Evolutionary conservation across 2,329 filamentous ascomycete species (phyloP).

Genomic region (Aspergillus neotritici): DNA sequence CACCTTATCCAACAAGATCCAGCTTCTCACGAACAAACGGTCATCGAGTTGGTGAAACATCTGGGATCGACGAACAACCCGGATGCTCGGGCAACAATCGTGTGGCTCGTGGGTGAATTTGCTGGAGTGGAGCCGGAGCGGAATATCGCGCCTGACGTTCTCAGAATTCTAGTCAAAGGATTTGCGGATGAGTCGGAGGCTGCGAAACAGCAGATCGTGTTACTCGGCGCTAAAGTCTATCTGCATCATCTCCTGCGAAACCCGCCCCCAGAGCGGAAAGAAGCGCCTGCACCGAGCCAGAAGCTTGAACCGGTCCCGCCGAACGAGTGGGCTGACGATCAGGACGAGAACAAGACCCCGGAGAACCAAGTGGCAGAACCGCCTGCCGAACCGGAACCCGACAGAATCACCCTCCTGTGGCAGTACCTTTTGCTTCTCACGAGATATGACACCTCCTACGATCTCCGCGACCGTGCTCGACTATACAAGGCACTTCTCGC

Average conservation of each 20-base stretch:
- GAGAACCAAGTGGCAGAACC: conserved; percentile 28
- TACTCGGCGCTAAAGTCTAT: conserved; percentile 95
- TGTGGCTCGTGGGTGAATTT: conserved; percentile 97
- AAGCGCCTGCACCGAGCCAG: conserved; percentile 20
- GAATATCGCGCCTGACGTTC: conserved; percentile 87
- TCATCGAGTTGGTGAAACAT: conserved; percentile 83
- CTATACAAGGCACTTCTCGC: conserved; percentile 80
- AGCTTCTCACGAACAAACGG: conserved; percentile 71
- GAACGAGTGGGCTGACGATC: conserved; percentile 30
- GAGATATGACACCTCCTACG: conserved; percentile 90
- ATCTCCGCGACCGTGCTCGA: conserved; percentile 83
- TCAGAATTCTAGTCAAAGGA: conserved; percentile 78
- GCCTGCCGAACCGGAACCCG: conserved; percentile 29
- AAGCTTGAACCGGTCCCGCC: conserved; percentile 22
- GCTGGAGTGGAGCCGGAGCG: conserved; percentile 71
- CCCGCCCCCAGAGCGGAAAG: conserved; percentile 25
- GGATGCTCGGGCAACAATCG: conserved; percentile 84
- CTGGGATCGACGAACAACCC: conserved; percentile 83
- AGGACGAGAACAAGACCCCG: conserved; percentile 18
- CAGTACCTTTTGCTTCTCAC: conserved; percentile 77
- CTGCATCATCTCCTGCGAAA: conserved; percentile 68
- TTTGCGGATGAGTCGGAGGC: conserved; percentile 79
- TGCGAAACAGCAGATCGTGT: conserved; percentile 83
- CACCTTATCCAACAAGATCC: conserved; percentile 93
- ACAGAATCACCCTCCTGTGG: conserved; percentile 74